These are phyloP conservation scores for Rosa persica DNA, from an alignment of 306 rosid genomes.

Conservation along the genomic window DNA sequence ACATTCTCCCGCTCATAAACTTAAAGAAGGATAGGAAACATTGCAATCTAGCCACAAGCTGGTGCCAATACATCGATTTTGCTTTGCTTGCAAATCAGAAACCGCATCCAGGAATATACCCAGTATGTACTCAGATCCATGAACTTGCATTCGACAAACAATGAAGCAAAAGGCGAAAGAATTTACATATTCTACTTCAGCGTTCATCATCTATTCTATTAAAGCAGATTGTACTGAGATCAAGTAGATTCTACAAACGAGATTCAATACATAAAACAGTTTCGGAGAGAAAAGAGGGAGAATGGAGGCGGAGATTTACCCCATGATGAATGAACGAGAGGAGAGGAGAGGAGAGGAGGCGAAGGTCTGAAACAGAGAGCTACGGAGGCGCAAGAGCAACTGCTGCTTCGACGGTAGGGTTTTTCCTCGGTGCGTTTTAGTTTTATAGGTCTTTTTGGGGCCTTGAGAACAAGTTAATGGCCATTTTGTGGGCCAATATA, in stretches of 20 bases:
- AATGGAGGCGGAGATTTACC: conserved; percentile 30
- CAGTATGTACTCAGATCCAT: background rate
- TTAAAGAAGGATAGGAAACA: background rate
- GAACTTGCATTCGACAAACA: background rate
- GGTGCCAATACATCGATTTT: background rate
- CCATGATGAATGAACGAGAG: conserved; percentile 41
- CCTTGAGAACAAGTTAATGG: no score
- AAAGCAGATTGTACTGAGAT: background rate
- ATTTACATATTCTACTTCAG: background rate
- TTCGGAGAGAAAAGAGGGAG: background rate
- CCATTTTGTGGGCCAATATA: no score
- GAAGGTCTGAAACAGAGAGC: conserved; percentile 3
- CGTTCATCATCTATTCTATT: background rate
- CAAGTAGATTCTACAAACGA: background rate
- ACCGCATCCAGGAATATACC: no score
- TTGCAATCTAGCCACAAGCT: background rate
- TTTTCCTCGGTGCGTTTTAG: no score
- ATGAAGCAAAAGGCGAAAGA: background rate
- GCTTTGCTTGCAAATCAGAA: background rate
- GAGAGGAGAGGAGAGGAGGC: conserved; percentile 23
- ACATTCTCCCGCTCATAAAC: background rate
- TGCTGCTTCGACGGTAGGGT: background rate
- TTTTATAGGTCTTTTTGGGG: no score
- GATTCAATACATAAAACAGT: background rate
- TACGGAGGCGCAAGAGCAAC: conserved; percentile 13